Percentiles rank a stretch among this genome's conserved stretches.
These are phyloP conservation scores for Rhizophlyctis rosea DNA, from an alignment of 192 early-diverging fungal genomes.

Conservation along the genomic window DNA sequence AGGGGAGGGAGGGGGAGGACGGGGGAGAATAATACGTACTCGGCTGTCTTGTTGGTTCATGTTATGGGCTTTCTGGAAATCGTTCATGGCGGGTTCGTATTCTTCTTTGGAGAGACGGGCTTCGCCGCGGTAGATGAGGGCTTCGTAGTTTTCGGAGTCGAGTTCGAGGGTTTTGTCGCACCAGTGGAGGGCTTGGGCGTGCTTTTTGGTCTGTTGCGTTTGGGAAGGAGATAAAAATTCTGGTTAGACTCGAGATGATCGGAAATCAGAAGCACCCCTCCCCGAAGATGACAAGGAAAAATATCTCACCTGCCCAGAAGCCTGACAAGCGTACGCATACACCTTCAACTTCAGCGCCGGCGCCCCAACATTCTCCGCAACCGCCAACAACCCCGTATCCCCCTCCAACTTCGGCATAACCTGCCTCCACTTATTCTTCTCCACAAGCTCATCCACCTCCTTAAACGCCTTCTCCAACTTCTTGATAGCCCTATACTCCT, in stretches of 20 bases:
- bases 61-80: conserved; percentile 69
- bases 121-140: conserved; percentile 70
- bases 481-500: conserved; percentile 66
- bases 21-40: no score
- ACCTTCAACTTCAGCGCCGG: conserved; percentile 29
- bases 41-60: no score
- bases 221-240: background rate
- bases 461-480: conserved; percentile 68
- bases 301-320: conserved; percentile 55
- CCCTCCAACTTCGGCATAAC: conserved; percentile 51
- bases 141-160: conserved; percentile 69
- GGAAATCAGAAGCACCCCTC: no score
- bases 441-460: conserved; percentile 53
- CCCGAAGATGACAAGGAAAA: background rate
- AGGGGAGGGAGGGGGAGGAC: conserved; percentile 58
- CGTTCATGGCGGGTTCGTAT: conserved; percentile 70
- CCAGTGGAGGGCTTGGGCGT: conserved; percentile 59
- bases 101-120: conserved; percentile 64
- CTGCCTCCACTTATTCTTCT: conserved; percentile 55
- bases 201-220: conserved; percentile 53
- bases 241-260: background rate
- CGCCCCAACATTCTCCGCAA: conserved; percentile 33
- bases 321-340: conserved; percentile 61
- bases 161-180: conserved; percentile 69
- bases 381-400: conserved; percentile 31